These are phyloP conservation scores for Pichia exigua DNA, from an alignment of 805 yeast species.

Conservation along the genomic window DNA sequence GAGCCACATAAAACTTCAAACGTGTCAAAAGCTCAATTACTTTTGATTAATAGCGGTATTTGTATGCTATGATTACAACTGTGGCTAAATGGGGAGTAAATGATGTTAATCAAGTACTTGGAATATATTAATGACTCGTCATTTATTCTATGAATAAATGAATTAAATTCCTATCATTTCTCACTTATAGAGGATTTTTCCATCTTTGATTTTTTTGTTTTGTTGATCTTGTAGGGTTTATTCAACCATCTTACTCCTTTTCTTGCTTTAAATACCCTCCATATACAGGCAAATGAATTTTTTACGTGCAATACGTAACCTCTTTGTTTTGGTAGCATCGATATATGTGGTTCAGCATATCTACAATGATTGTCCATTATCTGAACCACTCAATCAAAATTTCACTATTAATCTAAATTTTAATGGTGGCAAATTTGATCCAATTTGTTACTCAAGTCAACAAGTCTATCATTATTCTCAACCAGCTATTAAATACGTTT, in stretches of 20 bases:
- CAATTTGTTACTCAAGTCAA: constrained; percentile 7
- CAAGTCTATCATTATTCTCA: not conserved
- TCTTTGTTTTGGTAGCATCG: not conserved
- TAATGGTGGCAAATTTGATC: not conserved
- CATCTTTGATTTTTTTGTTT: not conserved
- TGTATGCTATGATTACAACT: too few species aligned
- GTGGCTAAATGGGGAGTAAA: too few species aligned
- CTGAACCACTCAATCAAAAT: not conserved
- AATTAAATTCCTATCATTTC: not conserved
- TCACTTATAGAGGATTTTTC: not conserved
- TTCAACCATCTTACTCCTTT: not conserved
- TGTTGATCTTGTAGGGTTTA: not conserved
- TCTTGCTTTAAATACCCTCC: not conserved
- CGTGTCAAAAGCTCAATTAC: too few species aligned
- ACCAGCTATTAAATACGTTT: not conserved
- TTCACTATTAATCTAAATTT: not conserved
- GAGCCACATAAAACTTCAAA: too few species aligned
- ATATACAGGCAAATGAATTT: not conserved
- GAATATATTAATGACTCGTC: not conserved
- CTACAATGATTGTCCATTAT: not conserved
- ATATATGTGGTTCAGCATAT: not conserved
- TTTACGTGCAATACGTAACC: not conserved
- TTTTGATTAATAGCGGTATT: too few species aligned
- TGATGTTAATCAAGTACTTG: too few species aligned
- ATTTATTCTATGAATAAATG: not conserved